Base-by-base conservation (phyloP, 768 basidiomycete genomes). In the Xerocomellus amylosporus region DNA sequence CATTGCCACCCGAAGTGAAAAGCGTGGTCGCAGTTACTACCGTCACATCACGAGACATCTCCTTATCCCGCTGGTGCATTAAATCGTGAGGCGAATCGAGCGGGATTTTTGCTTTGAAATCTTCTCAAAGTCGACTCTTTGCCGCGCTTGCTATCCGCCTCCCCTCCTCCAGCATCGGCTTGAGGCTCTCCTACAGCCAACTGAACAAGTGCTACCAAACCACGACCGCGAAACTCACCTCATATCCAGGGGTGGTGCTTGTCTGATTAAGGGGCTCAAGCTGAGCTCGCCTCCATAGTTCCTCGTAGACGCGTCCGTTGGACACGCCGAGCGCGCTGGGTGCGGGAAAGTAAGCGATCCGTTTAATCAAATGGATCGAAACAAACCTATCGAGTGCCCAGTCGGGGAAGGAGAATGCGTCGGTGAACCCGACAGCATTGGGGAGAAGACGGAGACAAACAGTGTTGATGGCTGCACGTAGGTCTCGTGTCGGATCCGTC, bases 321-420 rank as follows among this genome's bases (percentile, higher is more conserved):
- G 76, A 76, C 2, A 82, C 80, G 1, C 87, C 87, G 20, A 88
- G 70, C 0, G 84, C 82, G 65, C 86, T 86, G 34, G 52, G 17
- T 8, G 7, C 12, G 15, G 19, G 38, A 46, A 49, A 17, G 4
- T 43, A 17, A 51, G 24, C 19, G 1, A 28, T 4, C 26, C 31
- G n/a, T 8, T n/a, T 28, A 1, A 22, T 37, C 4, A 17, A 14
- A 42, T 0, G 7, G 10, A 46, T 9, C 1, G 8, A 28, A 24
- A 42, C 54, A 15, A 46, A 83, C 83, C 85, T 86, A 58, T 88
- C 80, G 17, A 90, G 71, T 48, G 88, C 82, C 84, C 86, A 90
- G 61, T 90, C 87, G 0, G 81, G 77, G 60, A 88, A 87, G 0
- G 82, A 85, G 64, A 91, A 89, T 4, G 86, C 82, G 64, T 91